Evolutionary conservation across 2,329 filamentous ascomycete species (phyloP), one percentile per base, ranked within the genome.

Genomic region (Aureobasidium sp.): DNA sequence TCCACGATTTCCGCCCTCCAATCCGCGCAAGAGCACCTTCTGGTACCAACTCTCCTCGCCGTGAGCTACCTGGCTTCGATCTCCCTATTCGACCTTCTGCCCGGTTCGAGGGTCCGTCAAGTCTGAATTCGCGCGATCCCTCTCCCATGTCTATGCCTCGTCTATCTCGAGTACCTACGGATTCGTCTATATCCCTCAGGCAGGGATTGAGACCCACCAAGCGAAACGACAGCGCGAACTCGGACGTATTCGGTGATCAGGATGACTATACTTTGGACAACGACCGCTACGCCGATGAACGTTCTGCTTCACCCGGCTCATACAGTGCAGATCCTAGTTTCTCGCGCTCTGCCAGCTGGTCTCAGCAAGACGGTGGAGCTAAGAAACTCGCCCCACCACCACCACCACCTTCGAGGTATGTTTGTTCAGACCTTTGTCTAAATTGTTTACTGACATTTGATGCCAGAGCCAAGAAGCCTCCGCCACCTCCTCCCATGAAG

Each of bases 401-500:
- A 50, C 85, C 85, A 25, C 85, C 85, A 32, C 85, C 85, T 29
- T 83, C 83, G 30, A 82, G 71, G 47, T 67, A 55, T 51, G 47
- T 45, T 3, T 48, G 1, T n/a, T 37, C 4, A 7, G 10, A 25
- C 14, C 34, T 21, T 37, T 21, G 11, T 48, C 5, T 30, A n/a
- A n/a, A 42, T 11, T 21, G 32, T 14, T 14, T 62, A 30, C 53
- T 58, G 44, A 58, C 41, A 3, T 41, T 9, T 47, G 27, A 14
- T 27, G 9, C 81, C 81, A 76, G 85, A 68, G 75, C 82, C 39
- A 88, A 87, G 78, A 88, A 88, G 72, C 84, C 85, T 13, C 81
- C 82, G 27, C 84, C 85, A 63, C 85, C 84, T 27, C 83, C 83
- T 11, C 85, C 85, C 27, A 81, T 85, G 75, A 87, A 87, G 77